Evolutionary conservation across 2,329 filamentous ascomycete species (phyloP).

Genomic region (Ophiostoma quercus): DNA sequence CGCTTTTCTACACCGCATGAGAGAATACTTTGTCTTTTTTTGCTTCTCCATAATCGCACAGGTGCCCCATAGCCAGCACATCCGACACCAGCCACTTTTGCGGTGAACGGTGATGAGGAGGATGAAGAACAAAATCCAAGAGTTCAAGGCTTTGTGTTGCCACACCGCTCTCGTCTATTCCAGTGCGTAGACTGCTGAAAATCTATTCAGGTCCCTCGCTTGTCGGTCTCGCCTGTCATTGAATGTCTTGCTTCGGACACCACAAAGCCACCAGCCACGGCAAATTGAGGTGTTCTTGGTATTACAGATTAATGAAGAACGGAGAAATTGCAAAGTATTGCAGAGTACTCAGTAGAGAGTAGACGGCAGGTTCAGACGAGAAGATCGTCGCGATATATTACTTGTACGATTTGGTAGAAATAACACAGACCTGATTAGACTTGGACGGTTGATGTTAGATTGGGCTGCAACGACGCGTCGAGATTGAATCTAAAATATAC

Average conservation of each 20-base stretch:
- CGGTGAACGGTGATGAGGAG: not conserved
- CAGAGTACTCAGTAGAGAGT: no score
- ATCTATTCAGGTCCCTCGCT: not conserved
- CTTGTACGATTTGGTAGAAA: no score
- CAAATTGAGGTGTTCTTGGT: not conserved
- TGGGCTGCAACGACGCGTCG: slow-evolving; percentile 10
- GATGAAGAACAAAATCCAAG: not conserved
- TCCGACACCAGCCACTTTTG: not conserved
- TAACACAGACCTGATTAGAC: no score
- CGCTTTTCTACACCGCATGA: slow-evolving; percentile 6
- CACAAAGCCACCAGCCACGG: slow-evolving; percentile 4
- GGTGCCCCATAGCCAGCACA: not conserved
- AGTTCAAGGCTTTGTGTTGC: not conserved
- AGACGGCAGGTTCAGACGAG: slow-evolving; percentile 5
- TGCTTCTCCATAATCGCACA: not conserved
- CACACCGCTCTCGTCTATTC: slow-evolving; percentile 11
- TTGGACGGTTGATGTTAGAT: not conserved
- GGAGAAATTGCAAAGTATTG: not conserved
- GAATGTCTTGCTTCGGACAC: slow-evolving; percentile 4
- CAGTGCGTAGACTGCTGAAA: not conserved
- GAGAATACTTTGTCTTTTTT: not conserved
- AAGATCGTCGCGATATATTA: slow-evolving; percentile 10
- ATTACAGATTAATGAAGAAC: not conserved
- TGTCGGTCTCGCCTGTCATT: slow-evolving; percentile 14
- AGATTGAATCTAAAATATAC: not conserved